Percentiles rank a stretch among this genome's conserved stretches.
Conservation (phyloP, 768 basidiomycete species). For the Mycena belliarum region DNA sequence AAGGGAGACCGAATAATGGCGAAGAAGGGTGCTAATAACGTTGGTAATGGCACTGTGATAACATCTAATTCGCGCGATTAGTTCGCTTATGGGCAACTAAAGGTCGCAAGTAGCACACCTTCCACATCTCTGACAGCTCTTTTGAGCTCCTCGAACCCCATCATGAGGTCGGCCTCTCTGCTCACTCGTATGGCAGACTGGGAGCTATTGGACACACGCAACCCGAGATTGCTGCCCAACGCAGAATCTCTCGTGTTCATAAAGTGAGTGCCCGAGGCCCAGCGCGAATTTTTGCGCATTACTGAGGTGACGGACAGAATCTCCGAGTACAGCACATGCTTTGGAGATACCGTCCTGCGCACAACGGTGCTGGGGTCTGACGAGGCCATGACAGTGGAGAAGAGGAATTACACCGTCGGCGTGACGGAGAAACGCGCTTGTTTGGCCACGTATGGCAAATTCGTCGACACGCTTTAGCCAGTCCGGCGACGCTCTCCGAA, state of each 20-base stretch:
- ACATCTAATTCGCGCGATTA: constrained; percentile 49
- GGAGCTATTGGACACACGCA: constrained; percentile 56
- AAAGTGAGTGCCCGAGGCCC: constrained; percentile 77
- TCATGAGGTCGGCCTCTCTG: constrained; percentile 84
- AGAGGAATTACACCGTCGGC: constrained; percentile 30
- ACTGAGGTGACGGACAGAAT: constrained; percentile 87
- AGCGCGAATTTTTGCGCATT: constrained; percentile 98
- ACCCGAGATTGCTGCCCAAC: constrained; percentile 73
- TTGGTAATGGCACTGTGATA: constrained; percentile 53
- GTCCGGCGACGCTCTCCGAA: too few relatives aligned
- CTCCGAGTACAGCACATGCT: constrained; percentile 86
- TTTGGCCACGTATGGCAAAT: background rate
- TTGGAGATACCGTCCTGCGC: constrained; percentile 49
- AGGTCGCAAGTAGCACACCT: constrained; percentile 46
- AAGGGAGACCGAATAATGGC: constrained; percentile 90
- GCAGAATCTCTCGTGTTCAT: constrained; percentile 64
- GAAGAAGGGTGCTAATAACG: constrained; percentile 85
- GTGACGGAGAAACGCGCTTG: background rate
- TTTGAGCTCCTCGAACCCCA: constrained; percentile 85
- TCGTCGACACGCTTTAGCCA: too few relatives aligned
- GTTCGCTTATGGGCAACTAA: background rate
- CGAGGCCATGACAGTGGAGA: constrained; percentile 26
- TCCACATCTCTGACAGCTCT: constrained; percentile 67
- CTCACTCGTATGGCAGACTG: constrained; percentile 51
- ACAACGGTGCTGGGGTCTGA: constrained; percentile 21